phyloP scores from a whole-genome alignment of 768 basidiomycete genomes.

The Dioszegia hungarica region DNA sequence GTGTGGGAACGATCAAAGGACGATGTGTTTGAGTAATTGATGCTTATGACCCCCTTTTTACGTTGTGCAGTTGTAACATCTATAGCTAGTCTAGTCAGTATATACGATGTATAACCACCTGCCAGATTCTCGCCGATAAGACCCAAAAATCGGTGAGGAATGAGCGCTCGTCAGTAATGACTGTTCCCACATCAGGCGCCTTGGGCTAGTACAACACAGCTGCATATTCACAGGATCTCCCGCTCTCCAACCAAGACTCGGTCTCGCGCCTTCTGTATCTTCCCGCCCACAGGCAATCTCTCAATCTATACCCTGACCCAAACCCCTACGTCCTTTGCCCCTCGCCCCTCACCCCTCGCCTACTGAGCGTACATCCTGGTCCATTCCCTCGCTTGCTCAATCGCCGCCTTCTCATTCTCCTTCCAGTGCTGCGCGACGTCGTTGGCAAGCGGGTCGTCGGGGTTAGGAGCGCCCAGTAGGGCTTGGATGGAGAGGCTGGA shows the following conservation, averaged over 20 bases:
- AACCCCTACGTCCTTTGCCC: too few relatives aligned
- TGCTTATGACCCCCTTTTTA: too few relatives aligned
- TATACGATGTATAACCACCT: neutral
- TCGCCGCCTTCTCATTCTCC: constrained; percentile 89
- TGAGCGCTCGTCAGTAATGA: too few relatives aligned
- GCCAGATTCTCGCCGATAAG: too few relatives aligned
- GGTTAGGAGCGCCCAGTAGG: constrained; percentile 91
- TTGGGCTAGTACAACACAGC: constrained; percentile 1
- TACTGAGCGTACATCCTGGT: constrained; percentile 75
- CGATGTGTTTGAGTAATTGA: too few relatives aligned
- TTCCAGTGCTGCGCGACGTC: constrained; percentile 91
- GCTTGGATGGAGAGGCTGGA: constrained; percentile 80
- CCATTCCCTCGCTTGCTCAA: constrained; percentile 90
- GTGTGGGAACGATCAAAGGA: too few relatives aligned
- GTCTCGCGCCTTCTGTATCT: neutral
- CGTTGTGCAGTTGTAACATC: neutral
- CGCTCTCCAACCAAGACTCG: neutral
- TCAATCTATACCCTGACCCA: neutral
- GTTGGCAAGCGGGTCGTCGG: constrained; percentile 52
- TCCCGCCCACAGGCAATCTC: neutral
- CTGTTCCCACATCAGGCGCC: neutral
- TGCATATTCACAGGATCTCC: neutral
- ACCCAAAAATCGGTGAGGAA: too few relatives aligned
- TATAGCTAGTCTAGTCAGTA: neutral
- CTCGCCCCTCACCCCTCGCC: too few relatives aligned